Evolutionary conservation across 2,329 filamentous ascomycete species (phyloP).

Genomic region (Epichloe scottii): DNA sequence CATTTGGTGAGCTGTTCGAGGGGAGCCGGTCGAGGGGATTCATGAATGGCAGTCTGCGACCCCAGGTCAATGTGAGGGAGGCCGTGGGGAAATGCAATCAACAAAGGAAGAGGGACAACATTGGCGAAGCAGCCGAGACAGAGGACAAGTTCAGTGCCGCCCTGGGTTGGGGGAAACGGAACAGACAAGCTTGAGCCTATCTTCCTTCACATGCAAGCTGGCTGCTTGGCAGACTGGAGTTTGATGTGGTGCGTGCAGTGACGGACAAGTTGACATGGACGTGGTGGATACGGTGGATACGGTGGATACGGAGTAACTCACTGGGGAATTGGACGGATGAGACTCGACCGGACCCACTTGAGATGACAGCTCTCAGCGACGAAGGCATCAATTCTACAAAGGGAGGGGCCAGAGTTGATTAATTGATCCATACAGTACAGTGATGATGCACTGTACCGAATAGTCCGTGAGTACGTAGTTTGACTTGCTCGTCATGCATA

Average conservation of each 20-base stretch:
- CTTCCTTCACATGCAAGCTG: not conserved
- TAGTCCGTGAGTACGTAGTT: no score
- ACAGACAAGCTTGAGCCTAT: not conserved
- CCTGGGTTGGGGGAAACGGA: not conserved
- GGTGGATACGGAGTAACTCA: no score
- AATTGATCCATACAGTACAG: no score
- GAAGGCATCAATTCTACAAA: no score
- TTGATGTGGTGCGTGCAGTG: not conserved
- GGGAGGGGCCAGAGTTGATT: no score
- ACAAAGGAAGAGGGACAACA: not conserved
- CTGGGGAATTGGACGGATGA: no score
- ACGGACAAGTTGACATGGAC: no score
- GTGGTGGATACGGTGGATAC: no score
- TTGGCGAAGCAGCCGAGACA: not conserved
- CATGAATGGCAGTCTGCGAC: slow-evolving; percentile 3
- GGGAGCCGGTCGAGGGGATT: slow-evolving; percentile 8
- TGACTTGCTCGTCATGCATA: no score
- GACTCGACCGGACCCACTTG: no score
- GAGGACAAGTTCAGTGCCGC: not conserved
- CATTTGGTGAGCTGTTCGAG: slow-evolving; percentile 20
- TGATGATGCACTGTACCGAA: no score
- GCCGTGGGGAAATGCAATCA: not conserved
- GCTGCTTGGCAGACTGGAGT: not conserved
- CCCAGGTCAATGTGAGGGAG: not conserved
- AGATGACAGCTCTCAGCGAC: no score